Evolutionary conservation across 108 stramenopile genomes (phyloP), one percentile per base, ranked within the genome.

Genomic region (Cyclotella baltica): DNA sequence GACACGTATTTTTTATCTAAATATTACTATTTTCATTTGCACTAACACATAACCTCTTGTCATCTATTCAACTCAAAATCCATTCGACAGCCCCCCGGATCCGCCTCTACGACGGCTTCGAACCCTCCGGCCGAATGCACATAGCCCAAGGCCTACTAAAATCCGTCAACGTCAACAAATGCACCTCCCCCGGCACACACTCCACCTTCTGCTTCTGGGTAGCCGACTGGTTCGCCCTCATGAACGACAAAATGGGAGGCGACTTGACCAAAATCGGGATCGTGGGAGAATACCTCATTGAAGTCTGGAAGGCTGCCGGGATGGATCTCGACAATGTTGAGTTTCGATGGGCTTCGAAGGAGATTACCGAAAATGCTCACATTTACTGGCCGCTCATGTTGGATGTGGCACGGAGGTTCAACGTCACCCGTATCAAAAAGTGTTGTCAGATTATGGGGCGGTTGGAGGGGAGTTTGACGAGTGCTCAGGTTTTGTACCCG

Each of bases 171-270:
- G 98, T 98, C 30, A 98, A 99, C 89, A 97, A 97, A 81, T 96
- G 94, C 72, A 97, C 96, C 0, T 64, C 77, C 13, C 83, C 80
- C 18, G 96, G 96, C 27, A 91, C 93, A n/a, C 86, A 91, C 68
- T 77, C 88, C 6, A 95, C 90, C 8, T 99, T 99, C 78, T 90
- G 95, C 81, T 99, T 99, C 78, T 99, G 99, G 99, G 98, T 99
- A 4, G 99, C 99, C 10, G 99, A 99, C 77, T 99, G 99, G 99
- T 99, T 99, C 76, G 99, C 99, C 19, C 90, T 98, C 46, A 97
- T 99, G 96, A 99, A 99, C 77, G 98, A 99, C 87, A 99, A 99
- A 78, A 97, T 99, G 97, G 97, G 97, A 23, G 97, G 97, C n/a
- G 97, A 98, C 74, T 67, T 98, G 63, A 88, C 88, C 50, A 98